Percentiles rank a stretch among this genome's conserved stretches.
Evolutionary conservation across 2,329 filamentous ascomycete species (phyloP).

Genomic region (Orbilia ellipsospora): DNA sequence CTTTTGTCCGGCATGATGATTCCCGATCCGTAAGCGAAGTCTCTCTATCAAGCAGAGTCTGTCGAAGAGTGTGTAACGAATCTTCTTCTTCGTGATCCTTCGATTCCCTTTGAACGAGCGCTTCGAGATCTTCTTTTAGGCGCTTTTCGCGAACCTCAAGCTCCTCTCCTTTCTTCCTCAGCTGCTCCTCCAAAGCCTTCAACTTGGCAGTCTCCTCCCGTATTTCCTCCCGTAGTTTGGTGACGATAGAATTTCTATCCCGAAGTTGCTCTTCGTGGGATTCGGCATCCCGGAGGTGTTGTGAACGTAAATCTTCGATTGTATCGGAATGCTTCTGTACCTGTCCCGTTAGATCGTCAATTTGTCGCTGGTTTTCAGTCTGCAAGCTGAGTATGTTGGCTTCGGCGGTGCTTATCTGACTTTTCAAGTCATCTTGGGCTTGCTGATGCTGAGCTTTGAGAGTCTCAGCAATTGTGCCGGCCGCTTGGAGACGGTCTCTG

Average conservation of each 20-base stretch:
- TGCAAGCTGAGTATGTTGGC: conserved; percentile 31
- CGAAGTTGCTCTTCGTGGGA: conserved; percentile 34
- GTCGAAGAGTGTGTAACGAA: conserved; percentile 24
- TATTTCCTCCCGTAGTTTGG: conserved; percentile 32
- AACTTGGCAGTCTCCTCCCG: conserved; percentile 34
- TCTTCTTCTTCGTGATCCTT: conserved; percentile 36
- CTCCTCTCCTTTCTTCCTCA: conserved; percentile 35
- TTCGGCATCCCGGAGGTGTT: conserved; percentile 25
- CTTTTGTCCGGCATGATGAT: conserved; percentile 28
- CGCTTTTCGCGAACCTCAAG: conserved; percentile 31
- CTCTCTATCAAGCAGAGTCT: conserved; percentile 33
- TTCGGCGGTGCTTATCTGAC: conserved; percentile 43
- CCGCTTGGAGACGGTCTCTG: conserved; percentile 32
- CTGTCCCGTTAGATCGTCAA: conserved; percentile 41
- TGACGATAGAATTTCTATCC: conserved; percentile 22
- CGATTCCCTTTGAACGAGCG: conserved; percentile 34
- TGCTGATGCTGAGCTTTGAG: conserved; percentile 37
- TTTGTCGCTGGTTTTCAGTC: conserved; percentile 40
- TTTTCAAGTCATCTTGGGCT: conserved; percentile 45
- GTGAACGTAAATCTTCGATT: conserved; percentile 28
- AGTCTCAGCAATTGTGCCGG: conserved; percentile 31
- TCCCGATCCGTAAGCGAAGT: conserved; percentile 29
- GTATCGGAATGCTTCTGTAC: conserved; percentile 34
- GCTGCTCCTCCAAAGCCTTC: conserved; percentile 30
- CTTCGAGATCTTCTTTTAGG: conserved; percentile 32